Percentiles rank a stretch among this genome's conserved stretches.
Evolutionary conservation across 257 asterid species (phyloP).

Genomic region (Echium plantagineum): DNA sequence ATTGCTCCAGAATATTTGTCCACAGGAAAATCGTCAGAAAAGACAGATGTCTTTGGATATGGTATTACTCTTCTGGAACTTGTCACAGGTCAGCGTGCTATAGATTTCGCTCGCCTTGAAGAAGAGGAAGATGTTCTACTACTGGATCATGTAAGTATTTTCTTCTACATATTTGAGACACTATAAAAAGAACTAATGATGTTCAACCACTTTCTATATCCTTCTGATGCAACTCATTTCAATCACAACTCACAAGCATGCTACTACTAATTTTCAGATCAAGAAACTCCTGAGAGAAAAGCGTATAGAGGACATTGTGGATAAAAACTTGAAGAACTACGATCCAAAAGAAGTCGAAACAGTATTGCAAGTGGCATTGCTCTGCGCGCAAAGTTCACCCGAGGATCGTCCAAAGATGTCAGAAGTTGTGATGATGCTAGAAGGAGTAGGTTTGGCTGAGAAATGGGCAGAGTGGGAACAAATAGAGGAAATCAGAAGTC

Average conservation of each 20-base stretch:
- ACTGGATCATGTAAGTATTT: slow-evolving; percentile 64
- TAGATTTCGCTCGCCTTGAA: slow-evolving; percentile 77
- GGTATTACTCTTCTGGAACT: slow-evolving; percentile 86
- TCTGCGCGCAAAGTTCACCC: slow-evolving; percentile 69
- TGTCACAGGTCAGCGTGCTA: slow-evolving; percentile 85
- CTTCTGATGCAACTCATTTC: neutral
- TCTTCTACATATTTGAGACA: neutral
- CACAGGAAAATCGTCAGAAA: slow-evolving; percentile 80
- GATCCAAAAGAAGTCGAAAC: slow-evolving; percentile 53
- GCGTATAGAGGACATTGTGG: slow-evolving; percentile 59
- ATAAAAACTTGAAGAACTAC: slow-evolving; percentile 34
- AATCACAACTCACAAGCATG: too few relatives aligned
- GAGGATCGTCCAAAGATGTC: slow-evolving; percentile 83
- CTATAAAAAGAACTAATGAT: too few relatives aligned
- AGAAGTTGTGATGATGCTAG: slow-evolving; percentile 61
- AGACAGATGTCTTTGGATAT: slow-evolving; percentile 85
- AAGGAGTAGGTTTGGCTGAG: slow-evolving; percentile 68
- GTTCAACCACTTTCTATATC: neutral
- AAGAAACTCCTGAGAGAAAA: slow-evolving; percentile 66
- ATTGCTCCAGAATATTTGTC: slow-evolving; percentile 89
- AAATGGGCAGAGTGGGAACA: slow-evolving; percentile 97
- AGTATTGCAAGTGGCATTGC: slow-evolving; percentile 73
- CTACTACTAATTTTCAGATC: slow-evolving; percentile 24
- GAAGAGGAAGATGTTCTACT: slow-evolving; percentile 92
- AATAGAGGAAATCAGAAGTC: slow-evolving; percentile 43